Evolutionary conservation across 768 basidiomycete species (phyloP), one percentile per base, ranked within the genome.

Genomic region (Austroboletus eburneus): DNA sequence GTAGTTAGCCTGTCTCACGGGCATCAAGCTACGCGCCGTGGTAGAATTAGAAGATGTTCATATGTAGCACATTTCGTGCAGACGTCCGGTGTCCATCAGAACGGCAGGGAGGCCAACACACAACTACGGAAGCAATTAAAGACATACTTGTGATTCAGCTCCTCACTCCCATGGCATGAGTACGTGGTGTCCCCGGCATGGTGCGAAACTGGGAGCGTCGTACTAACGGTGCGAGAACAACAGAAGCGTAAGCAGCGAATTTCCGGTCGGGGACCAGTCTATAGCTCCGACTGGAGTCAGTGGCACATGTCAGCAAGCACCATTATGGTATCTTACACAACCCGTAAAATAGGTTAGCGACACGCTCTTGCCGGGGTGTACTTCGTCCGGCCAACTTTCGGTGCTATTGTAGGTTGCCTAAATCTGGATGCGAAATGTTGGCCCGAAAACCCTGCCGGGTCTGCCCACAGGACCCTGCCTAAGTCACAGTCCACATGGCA

Each of bases 371-470:
- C 46, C 37, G 30, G 42, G 40, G 41, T 46, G 39, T 48, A 42
- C 51, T 49, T 61, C 45, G 51, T 49, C 54, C 51, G 36, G 44
- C 39, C 43, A 39, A 52, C 46, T 18, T n/a, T 49, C 57, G 47
- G 51, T 41, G 44, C 35, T 25, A 39, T 18, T 40, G 20, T 41
- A 3, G 50, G 49, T 37, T 54, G 17, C 46, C 62, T 46, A 56
- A 61, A 64, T 61, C 51, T 17, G 56, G 62, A 51, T 42, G n/a
- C n/a, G 5, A 36, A 36, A 55, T 51, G 60, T 55, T 53, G 54
- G 57, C 24, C 21, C 48, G 39, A 60, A 54, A n/a, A n/a, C n/a
- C n/a, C n/a, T n/a, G n/a, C n/a, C n/a, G n/a, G n/a, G 54, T 51
- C 43, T 55, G 45, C 45, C 39, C 32, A 49, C 36, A 35, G 45